A percentile compares a stretch with the other conserved stretches of the same genome.
Conservation (phyloP, 2,329 filamentous ascomycete species). For the Ascochyta lentis region DNA sequence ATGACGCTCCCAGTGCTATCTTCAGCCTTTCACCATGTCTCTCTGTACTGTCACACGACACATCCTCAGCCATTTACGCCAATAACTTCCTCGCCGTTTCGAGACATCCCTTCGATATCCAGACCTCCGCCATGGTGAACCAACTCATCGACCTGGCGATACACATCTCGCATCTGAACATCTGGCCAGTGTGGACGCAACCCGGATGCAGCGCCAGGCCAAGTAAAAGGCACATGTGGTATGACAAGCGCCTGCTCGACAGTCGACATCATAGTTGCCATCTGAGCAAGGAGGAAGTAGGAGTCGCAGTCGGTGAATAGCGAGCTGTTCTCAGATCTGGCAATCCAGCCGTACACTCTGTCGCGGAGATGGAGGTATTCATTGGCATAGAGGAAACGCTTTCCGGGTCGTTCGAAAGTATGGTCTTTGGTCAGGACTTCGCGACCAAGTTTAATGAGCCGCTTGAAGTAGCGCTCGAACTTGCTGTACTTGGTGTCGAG, state of each 20-base stretch:
- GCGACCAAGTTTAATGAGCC: not conserved
- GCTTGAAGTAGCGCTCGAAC: constrained; percentile 1
- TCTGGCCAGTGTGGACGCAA: not conserved
- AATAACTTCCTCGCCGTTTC: not conserved
- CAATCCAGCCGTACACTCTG: not conserved
- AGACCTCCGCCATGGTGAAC: not conserved
- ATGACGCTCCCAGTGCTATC: not conserved
- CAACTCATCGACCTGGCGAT: not conserved
- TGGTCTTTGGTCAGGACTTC: constrained; percentile 3
- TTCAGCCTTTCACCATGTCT: not conserved
- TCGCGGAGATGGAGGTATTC: not conserved
- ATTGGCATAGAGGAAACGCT: not conserved
- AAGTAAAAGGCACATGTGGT: not conserved
- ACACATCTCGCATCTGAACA: not conserved
- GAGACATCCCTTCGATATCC: not conserved
- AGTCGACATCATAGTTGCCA: not conserved
- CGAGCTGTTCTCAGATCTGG: not conserved
- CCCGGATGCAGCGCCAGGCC: not conserved
- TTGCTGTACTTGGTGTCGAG: not conserved
- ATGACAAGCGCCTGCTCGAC: not conserved
- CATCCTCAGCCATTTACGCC: no score
- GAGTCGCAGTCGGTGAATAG: not conserved
- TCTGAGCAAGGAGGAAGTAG: not conserved
- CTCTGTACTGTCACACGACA: no score
- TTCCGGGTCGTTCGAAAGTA: not conserved